A percentile compares a stretch with the other conserved stretches of the same genome.
Evolutionary conservation across 1,284 basidiomycete species (phyloP).

Genomic region (Microbotryum scabiosae): DNA sequence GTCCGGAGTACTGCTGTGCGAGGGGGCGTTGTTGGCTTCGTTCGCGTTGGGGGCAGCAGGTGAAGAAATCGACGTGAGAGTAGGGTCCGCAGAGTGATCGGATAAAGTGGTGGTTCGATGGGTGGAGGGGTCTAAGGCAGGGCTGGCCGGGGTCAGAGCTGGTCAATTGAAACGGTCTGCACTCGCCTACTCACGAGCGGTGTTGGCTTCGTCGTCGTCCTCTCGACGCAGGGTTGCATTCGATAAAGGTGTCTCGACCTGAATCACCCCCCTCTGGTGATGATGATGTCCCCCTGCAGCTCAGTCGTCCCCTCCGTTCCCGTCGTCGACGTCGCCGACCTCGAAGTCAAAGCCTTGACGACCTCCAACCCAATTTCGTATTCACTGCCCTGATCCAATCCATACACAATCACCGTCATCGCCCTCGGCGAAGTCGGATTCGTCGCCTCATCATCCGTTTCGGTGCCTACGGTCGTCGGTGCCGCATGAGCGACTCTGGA

Average conservation of each 20-base stretch:
- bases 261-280: too few species aligned
- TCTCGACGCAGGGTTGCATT: too few species aligned
- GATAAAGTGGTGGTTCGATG: too few species aligned
- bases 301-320: neutral
- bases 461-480: neutral
- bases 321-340: neutral
- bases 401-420: conserved; percentile 30
- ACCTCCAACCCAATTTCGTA: conserved; percentile 29
- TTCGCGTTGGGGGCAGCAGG: neutral
- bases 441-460: neutral
- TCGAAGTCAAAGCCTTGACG: neutral
- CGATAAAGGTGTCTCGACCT: too few species aligned
- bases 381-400: conserved; percentile 20
- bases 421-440: neutral
- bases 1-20: conserved; percentile 6
- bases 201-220: too few species aligned
- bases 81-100: neutral
- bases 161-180: too few species aligned
- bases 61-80: neutral
- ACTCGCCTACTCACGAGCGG: too few species aligned
- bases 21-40: neutral
- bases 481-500: conserved; percentile 30
- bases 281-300: neutral
- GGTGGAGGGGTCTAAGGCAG: too few species aligned
- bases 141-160: too few species aligned